Conservation (phyloP, 2,329 filamentous ascomycete genomes). For the Lasiodiplodia theobromae region DNA sequence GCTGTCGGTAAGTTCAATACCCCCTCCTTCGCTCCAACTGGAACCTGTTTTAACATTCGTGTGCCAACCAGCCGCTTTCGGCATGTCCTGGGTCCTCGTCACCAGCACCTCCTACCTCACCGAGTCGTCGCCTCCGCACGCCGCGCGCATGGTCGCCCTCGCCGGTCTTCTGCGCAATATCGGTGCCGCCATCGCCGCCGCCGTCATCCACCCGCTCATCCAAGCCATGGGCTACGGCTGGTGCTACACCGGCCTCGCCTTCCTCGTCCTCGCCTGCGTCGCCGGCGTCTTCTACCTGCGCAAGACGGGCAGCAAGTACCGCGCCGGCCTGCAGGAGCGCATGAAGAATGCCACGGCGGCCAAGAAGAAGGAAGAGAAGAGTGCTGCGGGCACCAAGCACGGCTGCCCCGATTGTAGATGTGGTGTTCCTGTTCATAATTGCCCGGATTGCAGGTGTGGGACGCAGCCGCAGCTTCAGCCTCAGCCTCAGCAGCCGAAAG, state of each 20-base stretch:
- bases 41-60: not conserved
- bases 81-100: conserved; percentile 53
- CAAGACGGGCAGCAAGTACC: not conserved
- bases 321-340: conserved; percentile 1
- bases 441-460: not conserved
- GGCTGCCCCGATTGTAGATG: not conserved
- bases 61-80: conserved; percentile 40
- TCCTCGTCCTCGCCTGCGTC: conserved; percentile 40
- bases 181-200: conserved; percentile 49
- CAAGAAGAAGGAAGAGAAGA: not conserved
- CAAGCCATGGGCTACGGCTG: conserved; percentile 48
- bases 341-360: not conserved
- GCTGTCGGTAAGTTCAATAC: conserved; percentile 36
- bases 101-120: conserved; percentile 53
- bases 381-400: not conserved
- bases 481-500: not conserved
- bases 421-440: not conserved
- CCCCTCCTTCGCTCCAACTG: no score
- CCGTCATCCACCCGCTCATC: conserved; percentile 45
- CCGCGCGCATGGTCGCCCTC: conserved; percentile 52
- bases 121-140: conserved; percentile 49
- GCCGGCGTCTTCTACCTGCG: conserved; percentile 24
- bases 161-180: conserved; percentile 51
- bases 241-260: conserved; percentile 50
- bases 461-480: not conserved